Evolutionary conservation across 805 yeast species (phyloP).

Genomic region (Candida pini): DNA sequence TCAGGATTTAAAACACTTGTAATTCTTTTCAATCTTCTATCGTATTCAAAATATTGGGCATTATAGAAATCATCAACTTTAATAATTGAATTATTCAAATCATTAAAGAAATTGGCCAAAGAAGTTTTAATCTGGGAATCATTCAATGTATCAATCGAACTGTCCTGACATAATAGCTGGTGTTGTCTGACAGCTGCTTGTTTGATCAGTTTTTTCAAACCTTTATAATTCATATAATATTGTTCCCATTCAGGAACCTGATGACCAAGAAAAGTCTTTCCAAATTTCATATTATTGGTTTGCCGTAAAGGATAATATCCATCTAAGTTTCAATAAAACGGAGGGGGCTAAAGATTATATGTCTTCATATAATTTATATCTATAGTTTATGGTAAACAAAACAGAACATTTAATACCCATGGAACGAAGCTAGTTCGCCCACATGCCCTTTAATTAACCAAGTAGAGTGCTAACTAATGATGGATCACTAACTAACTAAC

Average conservation of each 20-base stretch:
- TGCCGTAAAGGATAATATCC: neutral
- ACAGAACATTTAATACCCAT: too few species aligned
- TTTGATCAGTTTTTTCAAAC: conserved; percentile 74
- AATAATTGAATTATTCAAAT: conserved; percentile 76
- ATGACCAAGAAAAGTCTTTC: conserved; percentile 71
- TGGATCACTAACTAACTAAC: too few species aligned
- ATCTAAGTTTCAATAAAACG: too few species aligned
- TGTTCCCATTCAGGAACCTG: conserved; percentile 94
- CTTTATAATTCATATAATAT: conserved; percentile 80
- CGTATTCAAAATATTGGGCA: conserved; percentile 67
- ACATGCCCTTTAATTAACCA: too few species aligned
- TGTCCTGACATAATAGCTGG: conserved; percentile 20
- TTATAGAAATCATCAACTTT: conserved; percentile 75
- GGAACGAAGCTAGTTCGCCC: too few species aligned
- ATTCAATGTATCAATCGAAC: conserved; percentile 31
- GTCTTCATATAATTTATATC: too few species aligned
- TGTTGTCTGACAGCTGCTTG: conserved; percentile 44
- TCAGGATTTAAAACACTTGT: conserved; percentile 33
- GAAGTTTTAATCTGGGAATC: conserved; percentile 39
- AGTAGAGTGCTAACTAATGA: too few species aligned
- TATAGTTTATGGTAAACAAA: too few species aligned
- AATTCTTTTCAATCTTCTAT: conserved; percentile 54
- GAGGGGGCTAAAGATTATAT: too few species aligned
- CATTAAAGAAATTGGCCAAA: conserved; percentile 65
- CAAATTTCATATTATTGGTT: conserved; percentile 62